phyloP scores from a whole-genome alignment of 192 early-diverging fungal genomes.

The Coemansia sp. region DNA sequence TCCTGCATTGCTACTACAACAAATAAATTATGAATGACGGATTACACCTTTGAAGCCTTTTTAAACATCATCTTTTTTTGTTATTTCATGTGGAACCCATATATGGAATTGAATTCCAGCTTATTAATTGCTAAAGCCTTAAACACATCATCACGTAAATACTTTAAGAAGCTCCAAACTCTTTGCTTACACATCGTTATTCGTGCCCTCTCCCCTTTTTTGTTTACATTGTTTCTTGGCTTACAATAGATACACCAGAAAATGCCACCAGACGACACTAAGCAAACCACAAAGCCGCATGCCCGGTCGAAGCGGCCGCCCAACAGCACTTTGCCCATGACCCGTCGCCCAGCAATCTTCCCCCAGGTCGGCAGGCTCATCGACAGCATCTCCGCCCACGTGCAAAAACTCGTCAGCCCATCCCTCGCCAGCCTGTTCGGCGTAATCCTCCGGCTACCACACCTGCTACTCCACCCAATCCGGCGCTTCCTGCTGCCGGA shows the following conservation, averaged over 20 bases:
- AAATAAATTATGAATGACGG: no score
- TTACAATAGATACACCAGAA: no score
- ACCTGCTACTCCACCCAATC: neutral
- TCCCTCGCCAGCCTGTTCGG: neutral
- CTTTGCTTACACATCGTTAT: no score
- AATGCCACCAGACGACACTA: neutral
- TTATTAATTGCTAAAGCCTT: no score
- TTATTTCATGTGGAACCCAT: no score
- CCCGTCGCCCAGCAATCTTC: constrained; percentile 23
- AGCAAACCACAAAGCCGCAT: constrained; percentile 6
- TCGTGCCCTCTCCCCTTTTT: neutral
- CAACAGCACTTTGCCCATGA: constrained; percentile 18
- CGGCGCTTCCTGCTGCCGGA: neutral
- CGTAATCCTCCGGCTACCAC: neutral
- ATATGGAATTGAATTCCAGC: no score
- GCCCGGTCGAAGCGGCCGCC: constrained; percentile 4
- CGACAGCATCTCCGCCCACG: constrained; percentile 5
- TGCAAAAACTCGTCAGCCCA: neutral
- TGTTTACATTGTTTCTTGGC: neutral
- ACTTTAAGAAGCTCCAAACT: no score
- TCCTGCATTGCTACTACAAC: no score
- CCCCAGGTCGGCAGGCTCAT: constrained; percentile 32
- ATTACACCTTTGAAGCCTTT: no score
- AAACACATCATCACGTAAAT: no score
- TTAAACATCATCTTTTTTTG: no score